Evolutionary conservation across 2,329 filamentous ascomycete species (phyloP).

Genomic region (Dactylellina parvicollis): DNA sequence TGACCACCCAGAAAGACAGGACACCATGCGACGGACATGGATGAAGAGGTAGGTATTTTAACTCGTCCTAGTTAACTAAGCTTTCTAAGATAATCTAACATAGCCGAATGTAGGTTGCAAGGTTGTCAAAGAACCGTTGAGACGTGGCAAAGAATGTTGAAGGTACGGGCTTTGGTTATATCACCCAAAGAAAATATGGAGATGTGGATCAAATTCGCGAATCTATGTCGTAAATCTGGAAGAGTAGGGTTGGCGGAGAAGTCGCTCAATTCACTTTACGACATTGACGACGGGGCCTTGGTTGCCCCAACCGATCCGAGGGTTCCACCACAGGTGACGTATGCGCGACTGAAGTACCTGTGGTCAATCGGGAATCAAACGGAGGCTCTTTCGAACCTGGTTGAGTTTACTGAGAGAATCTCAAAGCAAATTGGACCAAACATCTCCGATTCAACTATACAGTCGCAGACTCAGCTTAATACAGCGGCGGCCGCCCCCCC

Average conservation of each 20-base stretch:
- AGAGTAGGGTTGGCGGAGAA: slow-evolving; percentile 95
- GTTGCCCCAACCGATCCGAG: slow-evolving; percentile 63
- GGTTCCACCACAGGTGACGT: slow-evolving; percentile 81
- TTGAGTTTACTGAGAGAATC: slow-evolving; percentile 70
- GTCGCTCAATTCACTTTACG: slow-evolving; percentile 89
- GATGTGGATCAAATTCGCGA: slow-evolving; percentile 99
- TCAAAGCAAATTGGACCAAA: slow-evolving; percentile 67
- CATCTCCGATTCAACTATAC: slow-evolving; percentile 17
- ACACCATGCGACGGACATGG: slow-evolving; percentile 92
- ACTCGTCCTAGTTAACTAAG: background rate
- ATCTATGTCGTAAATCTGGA: slow-evolving; percentile 94
- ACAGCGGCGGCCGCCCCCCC: slow-evolving; percentile 40
- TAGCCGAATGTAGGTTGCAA: slow-evolving; percentile 67
- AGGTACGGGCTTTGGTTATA: slow-evolving; percentile 90
- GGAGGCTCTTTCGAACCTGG: slow-evolving; percentile 69
- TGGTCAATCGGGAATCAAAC: slow-evolving; percentile 84
- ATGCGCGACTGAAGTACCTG: slow-evolving; percentile 96
- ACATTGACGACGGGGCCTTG: slow-evolving; percentile 69
- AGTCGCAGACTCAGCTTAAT: slow-evolving; percentile 35
- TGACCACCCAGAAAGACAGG: slow-evolving; percentile 82
- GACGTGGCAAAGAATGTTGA: slow-evolving; percentile 98
- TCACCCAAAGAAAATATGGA: slow-evolving; percentile 92
- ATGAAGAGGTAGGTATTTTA: slow-evolving; percentile 72
- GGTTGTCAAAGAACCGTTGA: slow-evolving; percentile 97
- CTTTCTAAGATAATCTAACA: background rate